Percentiles rank a stretch among this genome's conserved stretches.
phyloP scores from a whole-genome alignment of 2,329 filamentous ascomycete species.

The Tolypocladium paradoxum region DNA sequence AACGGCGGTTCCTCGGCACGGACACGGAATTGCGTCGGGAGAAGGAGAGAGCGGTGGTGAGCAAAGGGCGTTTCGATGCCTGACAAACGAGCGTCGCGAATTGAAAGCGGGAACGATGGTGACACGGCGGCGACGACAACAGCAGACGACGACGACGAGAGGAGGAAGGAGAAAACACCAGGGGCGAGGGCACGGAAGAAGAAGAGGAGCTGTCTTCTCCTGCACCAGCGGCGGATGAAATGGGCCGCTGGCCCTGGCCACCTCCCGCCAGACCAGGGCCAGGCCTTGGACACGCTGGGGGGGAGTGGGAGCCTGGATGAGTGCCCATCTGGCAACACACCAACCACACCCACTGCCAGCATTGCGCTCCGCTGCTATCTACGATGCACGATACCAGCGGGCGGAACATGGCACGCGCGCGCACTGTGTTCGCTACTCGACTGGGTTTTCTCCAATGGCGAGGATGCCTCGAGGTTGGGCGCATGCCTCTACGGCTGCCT shows the following conservation, averaged over 20 bases:
- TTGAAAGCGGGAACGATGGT: conserved; percentile 18
- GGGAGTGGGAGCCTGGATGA: background rate
- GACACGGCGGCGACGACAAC: conserved; percentile 14
- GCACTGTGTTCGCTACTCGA: background rate
- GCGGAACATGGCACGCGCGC: background rate
- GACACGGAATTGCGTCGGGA: background rate
- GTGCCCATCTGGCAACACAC: background rate
- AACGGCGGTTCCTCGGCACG: background rate
- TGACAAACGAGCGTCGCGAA: conserved; percentile 28
- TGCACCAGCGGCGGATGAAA: conserved; percentile 1
- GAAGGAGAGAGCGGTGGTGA: conserved; percentile 6
- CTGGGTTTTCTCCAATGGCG: background rate
- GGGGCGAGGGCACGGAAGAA: conserved; percentile 6
- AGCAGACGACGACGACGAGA: conserved; percentile 13
- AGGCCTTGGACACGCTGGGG: background rate
- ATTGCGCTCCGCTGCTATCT: background rate
- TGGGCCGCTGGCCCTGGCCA: background rate
- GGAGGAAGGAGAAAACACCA: conserved; percentile 15
- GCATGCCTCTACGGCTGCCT: no score
- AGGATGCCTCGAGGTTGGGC: background rate
- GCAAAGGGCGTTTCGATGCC: conserved; percentile 14
- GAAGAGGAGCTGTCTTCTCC: conserved; percentile 1
- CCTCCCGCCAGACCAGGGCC: background rate
- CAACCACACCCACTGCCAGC: background rate
- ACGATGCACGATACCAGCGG: background rate